phyloP scores from a whole-genome alignment of 129 eudicot species.

The Scalesia atractyloides region DNA sequence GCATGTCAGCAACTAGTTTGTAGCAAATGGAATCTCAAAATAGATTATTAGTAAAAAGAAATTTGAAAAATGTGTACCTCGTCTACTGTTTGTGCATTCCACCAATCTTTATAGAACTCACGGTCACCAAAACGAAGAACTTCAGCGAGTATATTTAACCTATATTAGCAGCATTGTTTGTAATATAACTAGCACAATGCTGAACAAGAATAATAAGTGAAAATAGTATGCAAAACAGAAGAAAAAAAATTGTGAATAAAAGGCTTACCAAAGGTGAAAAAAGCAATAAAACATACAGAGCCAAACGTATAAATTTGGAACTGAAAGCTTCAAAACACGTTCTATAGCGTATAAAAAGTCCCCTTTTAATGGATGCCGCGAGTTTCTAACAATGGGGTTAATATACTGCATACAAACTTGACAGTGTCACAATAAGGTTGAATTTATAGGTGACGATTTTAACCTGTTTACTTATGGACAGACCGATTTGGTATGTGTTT shows the following conservation, averaged over 20 bases:
- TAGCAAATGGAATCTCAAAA: conserved; percentile 26
- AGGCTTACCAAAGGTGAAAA: conserved; percentile 80
- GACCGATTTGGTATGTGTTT: neutral
- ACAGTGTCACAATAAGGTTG: conserved; percentile 13
- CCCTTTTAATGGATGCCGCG: conserved; percentile 84
- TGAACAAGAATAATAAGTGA: conserved; percentile 4
- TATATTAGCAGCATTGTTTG: conserved; percentile 37
- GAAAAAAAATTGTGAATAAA: neutral
- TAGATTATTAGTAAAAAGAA: neutral
- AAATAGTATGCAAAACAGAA: conserved; percentile 8
- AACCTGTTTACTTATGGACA: neutral
- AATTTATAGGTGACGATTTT: neutral
- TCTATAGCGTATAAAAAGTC: conserved; percentile 75
- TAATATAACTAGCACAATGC: conserved; percentile 29
- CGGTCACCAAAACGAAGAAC: conserved; percentile 88
- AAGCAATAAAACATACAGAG: conserved; percentile 88
- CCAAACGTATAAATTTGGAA: conserved; percentile 87
- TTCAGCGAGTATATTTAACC: conserved; percentile 90
- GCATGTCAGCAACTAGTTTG: conserved; percentile 4
- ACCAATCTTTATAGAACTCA: conserved; percentile 91
- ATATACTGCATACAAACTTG: conserved; percentile 60
- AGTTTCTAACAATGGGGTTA: conserved; percentile 73
- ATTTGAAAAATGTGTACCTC: conserved; percentile 44
- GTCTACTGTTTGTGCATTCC: conserved; percentile 87
- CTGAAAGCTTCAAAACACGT: conserved; percentile 87